These are phyloP conservation scores for Didymella lethalis DNA, from an alignment of 2,329 filamentous ascomycete genomes.

Conservation along the genomic window DNA sequence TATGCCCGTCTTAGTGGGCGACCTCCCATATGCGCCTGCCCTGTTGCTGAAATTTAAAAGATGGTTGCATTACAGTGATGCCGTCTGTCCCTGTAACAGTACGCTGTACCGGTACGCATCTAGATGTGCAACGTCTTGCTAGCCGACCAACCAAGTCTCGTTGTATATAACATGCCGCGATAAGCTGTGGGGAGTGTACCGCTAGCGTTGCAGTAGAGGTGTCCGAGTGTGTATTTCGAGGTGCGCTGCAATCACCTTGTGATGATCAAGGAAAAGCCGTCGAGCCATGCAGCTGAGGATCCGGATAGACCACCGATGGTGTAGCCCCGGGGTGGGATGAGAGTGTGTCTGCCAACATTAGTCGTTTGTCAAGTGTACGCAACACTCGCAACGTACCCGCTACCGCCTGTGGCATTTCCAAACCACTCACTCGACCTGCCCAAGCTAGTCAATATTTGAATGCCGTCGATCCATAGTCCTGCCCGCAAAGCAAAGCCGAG, in stretches of 20 bases:
- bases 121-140: conserved; percentile 13
- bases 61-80: neutral
- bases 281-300: conserved; percentile 80
- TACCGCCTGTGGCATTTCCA: conserved; percentile 81
- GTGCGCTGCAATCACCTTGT: conserved; percentile 61
- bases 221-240: conserved; percentile 2
- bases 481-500: conserved; percentile 85
- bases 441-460: conserved; percentile 87
- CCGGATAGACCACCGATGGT: conserved; percentile 88
- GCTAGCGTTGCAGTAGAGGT: neutral
- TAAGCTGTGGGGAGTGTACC: conserved; percentile 1
- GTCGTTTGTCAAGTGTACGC: neutral
- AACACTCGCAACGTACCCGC: conserved; percentile 70
- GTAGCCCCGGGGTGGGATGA: conserved; percentile 90
- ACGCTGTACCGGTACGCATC: conserved; percentile 7
- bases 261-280: conserved; percentile 85
- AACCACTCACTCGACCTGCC: conserved; percentile 87
- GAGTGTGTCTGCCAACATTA: conserved; percentile 70
- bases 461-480: conserved; percentile 83
- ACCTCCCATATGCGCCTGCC: conserved; percentile 5
- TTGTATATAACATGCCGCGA: neutral
- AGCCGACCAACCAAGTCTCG: conserved; percentile 5
- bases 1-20: neutral
- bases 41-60: neutral
- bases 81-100: neutral